Percentiles rank a stretch among this genome's conserved stretches.
Conservation (phyloP, 1,284 basidiomycete genomes). For the Cronartium quercuum region DNA sequence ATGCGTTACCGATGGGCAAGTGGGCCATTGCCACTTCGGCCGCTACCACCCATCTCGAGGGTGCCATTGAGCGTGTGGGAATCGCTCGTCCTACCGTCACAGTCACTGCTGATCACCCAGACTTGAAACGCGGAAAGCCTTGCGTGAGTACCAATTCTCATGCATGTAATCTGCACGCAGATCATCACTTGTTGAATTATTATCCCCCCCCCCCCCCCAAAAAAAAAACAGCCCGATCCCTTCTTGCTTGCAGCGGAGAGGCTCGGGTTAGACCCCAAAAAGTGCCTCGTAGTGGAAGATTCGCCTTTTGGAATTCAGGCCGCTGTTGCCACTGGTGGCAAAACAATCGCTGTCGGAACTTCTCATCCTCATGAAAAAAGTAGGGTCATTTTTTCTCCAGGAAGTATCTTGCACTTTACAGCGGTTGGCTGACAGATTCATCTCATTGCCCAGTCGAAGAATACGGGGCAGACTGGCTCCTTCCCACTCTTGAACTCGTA, state of each 20-base stretch:
- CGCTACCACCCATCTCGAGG: conserved; percentile 63
- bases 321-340: conserved; percentile 63
- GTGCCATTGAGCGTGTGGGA: conserved; percentile 65
- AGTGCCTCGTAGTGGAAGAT: conserved; percentile 61
- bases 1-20: conserved; percentile 61
- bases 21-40: conserved; percentile 72
- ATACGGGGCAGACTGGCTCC: conserved; percentile 28
- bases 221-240: conserved; percentile 58
- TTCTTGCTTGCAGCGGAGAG: conserved; percentile 68
- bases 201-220: background rate
- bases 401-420: background rate
- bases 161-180: background rate
- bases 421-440: background rate
- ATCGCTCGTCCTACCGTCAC: conserved; percentile 66
- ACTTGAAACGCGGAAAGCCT: conserved; percentile 49
- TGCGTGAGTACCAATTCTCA: conserved; percentile 43
- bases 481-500: conserved; percentile 46
- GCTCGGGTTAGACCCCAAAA: conserved; percentile 57
- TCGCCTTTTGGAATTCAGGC: conserved; percentile 55
- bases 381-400: background rate
- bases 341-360: conserved; percentile 68
- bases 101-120: conserved; percentile 68
- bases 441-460: conserved; percentile 5
- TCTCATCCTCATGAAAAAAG: conserved; percentile 48
- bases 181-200: background rate